Base-by-base conservation (phyloP, 768 basidiomycete genomes). In the Wakefieldia striispora region DNA sequence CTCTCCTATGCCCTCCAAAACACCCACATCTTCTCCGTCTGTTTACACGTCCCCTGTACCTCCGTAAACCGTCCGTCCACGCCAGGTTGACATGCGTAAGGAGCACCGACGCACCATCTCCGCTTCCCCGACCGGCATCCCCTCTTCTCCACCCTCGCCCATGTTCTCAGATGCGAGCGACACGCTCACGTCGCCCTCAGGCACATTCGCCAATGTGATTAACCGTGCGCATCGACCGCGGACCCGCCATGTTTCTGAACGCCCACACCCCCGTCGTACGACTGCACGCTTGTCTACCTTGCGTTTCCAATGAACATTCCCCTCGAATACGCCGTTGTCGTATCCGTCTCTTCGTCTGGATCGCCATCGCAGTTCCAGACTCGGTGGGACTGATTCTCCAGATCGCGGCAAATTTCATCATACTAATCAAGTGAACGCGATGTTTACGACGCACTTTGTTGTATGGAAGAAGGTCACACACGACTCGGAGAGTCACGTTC, bases 211-310 rank as follows among this genome's bases (percentile, higher is more conserved):
- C 23, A 68, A 61, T 12, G 69, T 65, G 26, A 83, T 72, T 2
- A 86, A 65, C 19, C 74, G 68, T 17, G 72, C 61, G 0, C 85
- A 68, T 46, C 86, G 85, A 4, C 75, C 70, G n/a, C 71, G 58
- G 54, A 63, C 46, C 85, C 84, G 85, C 6, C 69, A 67, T 8
- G 73, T 68, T 1, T 55, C 47, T 1, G 60, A 66, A 58, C 31
- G 78, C 74, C 44, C 56, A 69, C 21, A 81, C 84, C 12, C 88
- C 89, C 0, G 88, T 89, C 40, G 81, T 86, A 36, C 79, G 79
- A 3, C 89, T 89, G 34, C 89, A 74, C 79, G 70, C 51, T 84
- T 79, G 60, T 86, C 78, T 2, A 68, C 24, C 69, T 85, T 90
- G 26, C 78, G 72, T 14, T 82, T 77, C 80, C 84, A 92, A 0